Conservation (phyloP, 2,329 filamentous ascomycete species). For the Chaetomiaceae sp. region DNA sequence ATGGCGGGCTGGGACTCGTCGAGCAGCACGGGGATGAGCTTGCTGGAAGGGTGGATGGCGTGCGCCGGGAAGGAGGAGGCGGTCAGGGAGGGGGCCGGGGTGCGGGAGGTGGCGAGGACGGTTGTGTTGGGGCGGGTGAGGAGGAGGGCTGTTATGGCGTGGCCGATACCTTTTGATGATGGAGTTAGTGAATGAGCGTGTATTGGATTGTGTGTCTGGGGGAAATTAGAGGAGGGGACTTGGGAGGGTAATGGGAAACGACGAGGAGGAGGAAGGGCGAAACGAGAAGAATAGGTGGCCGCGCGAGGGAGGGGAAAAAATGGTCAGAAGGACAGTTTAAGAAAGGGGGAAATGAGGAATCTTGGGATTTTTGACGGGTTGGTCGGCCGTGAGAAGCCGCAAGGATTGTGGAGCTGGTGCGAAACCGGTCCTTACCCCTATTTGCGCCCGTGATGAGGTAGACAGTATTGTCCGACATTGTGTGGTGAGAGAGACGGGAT, state of each 20-base stretch:
- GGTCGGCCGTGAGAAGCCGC: too few species aligned
- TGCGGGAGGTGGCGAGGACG: conserved; percentile 29
- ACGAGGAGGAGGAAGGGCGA: neutral
- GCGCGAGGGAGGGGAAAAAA: neutral
- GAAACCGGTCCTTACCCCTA: conserved; percentile 25
- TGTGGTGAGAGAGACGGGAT: neutral
- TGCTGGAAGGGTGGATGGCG: conserved; percentile 41
- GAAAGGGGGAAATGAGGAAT: neutral
- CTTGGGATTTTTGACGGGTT: too few species aligned
- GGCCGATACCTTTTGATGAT: conserved; percentile 26
- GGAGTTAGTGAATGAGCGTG: neutral
- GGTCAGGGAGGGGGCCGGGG: conserved; percentile 15
- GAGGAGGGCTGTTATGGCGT: conserved; percentile 21
- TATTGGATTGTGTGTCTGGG: too few species aligned
- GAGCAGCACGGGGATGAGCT: conserved; percentile 24
- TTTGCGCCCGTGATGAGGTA: conserved; percentile 32
- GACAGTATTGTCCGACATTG: conserved; percentile 27
- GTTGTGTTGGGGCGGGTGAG: conserved; percentile 26
- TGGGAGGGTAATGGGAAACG: neutral
- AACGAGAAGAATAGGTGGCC: neutral
- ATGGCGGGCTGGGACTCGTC: conserved; percentile 16
- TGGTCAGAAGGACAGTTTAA: neutral
- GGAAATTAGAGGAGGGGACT: too few species aligned
- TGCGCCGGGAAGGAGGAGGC: conserved; percentile 69
- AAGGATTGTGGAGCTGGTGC: neutral